Evolutionary conservation across 106 monocot species (phyloP), one percentile per base, ranked within the genome.

Genomic region (Alisma plantagoaquatica): DNA sequence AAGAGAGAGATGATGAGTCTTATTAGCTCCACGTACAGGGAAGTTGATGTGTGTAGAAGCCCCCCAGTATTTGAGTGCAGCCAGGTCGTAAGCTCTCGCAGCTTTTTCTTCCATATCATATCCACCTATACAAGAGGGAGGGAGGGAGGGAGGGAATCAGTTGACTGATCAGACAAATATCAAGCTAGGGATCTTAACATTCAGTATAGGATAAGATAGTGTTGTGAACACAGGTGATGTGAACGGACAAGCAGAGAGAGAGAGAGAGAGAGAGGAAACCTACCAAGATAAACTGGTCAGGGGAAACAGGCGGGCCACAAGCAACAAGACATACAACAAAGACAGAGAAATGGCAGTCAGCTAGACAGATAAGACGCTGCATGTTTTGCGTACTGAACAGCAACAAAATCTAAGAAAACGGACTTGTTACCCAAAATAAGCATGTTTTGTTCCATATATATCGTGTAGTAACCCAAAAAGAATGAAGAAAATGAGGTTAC

Each of bases 91-190:
- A 63, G 96, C 77, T 71, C 89, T 89, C 46, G 96, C 96, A 49
- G 96, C 96, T 62, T 98, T 98, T 41, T 89, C 89, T 66, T 98
- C 96, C 82, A 73, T 82, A 49, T 98, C 96, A 74, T 98, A 98
- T 21, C 96, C 96, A 31, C 96, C 96, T 89, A 46, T 31, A 51
- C n/a, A n/a, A n/a, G n/a, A n/a, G n/a, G n/a, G n/a, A n/a, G n/a
- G n/a, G n/a, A n/a, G n/a, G n/a, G n/a, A n/a, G n/a, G n/a, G n/a
- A n/a, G n/a, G n/a, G n/a, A n/a, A n/a, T n/a, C n/a, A n/a, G n/a
- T n/a, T n/a, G n/a, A n/a, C n/a, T n/a, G n/a, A n/a, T n/a, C n/a
- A n/a, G n/a, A n/a, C n/a, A n/a, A n/a, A n/a, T n/a, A n/a, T n/a
- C n/a, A n/a, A n/a, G n/a, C n/a, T n/a, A n/a, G n/a, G n/a, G n/a